Percentiles rank a stretch among this genome's conserved stretches.
These are phyloP conservation scores for Puccinellia tenuiflora DNA, from an alignment of 176 grass and related monocot species.

Conservation along the genomic window DNA sequence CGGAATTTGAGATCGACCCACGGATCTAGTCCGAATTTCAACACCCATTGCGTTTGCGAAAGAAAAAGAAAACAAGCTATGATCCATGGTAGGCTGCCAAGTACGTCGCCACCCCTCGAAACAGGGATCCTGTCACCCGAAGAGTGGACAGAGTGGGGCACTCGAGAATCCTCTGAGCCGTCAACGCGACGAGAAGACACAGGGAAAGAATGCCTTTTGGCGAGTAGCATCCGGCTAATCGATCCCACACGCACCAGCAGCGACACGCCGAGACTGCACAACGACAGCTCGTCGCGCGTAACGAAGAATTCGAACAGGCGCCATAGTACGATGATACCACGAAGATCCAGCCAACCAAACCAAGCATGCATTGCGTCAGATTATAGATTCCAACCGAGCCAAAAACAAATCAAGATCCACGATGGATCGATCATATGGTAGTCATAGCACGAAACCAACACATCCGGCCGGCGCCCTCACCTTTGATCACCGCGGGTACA, in stretches of 20 bases:
- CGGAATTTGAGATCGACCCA: too few relatives aligned
- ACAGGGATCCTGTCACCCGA: not conserved
- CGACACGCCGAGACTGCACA: not conserved
- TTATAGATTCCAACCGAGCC: not conserved
- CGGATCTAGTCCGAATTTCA: too few relatives aligned
- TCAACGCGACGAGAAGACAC: too few relatives aligned
- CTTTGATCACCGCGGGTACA: not conserved
- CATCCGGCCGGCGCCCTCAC: not conserved
- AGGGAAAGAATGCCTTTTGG: not conserved
- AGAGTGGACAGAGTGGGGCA: not conserved
- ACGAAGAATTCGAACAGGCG: not conserved
- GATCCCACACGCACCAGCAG: not conserved
- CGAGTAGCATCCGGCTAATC: not conserved
- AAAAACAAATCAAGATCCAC: not conserved
- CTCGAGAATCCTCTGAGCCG: not conserved
- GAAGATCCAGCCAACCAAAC: not conserved
- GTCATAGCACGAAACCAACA: not conserved
- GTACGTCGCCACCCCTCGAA: not conserved
- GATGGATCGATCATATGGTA: too few relatives aligned
- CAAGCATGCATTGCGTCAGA: not conserved
- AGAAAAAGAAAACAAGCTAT: too few relatives aligned
- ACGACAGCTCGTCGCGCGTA: not conserved
- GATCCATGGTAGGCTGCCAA: too few relatives aligned
- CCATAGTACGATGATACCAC: too few relatives aligned
- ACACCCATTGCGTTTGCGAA: too few relatives aligned